These are phyloP conservation scores for Amanita inopinata DNA, from an alignment of 768 basidiomycete species.

Conservation along the genomic window DNA sequence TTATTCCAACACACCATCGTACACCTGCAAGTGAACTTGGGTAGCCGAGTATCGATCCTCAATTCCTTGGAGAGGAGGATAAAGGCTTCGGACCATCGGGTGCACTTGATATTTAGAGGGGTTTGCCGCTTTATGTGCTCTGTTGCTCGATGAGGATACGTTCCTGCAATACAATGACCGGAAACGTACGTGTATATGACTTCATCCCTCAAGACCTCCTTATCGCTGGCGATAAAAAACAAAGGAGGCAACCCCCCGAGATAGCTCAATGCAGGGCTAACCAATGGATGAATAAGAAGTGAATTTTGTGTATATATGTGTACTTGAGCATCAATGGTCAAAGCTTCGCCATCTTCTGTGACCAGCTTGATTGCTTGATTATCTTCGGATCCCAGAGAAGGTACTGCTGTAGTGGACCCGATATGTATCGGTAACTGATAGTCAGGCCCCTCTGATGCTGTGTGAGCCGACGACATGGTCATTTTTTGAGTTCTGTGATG, in stretches of 20 bases:
- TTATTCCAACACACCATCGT: constrained; percentile 54
- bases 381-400: constrained; percentile 24
- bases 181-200: constrained; percentile 67
- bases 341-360: constrained; percentile 38
- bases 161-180: background rate
- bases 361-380: constrained; percentile 37
- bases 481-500: constrained; percentile 9
- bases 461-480: constrained; percentile 15
- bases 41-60: constrained; percentile 50
- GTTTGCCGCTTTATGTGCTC: constrained; percentile 86
- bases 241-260: constrained; percentile 89
- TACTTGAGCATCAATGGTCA: constrained; percentile 58
- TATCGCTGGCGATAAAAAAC: constrained; percentile 76
- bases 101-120: constrained; percentile 56
- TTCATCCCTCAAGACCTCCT: constrained; percentile 89
- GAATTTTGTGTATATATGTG: constrained; percentile 84
- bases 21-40: constrained; percentile 85
- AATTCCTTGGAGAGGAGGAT: constrained; percentile 47
- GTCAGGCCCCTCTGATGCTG: constrained; percentile 8
- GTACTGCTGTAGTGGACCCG: constrained; percentile 37
- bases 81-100: constrained; percentile 37
- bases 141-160: constrained; percentile 17
- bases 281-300: constrained; percentile 66
- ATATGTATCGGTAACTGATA: constrained; percentile 29
- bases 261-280: constrained; percentile 74